Percentiles rank a stretch among this genome's conserved stretches.
Evolutionary conservation across 2,329 filamentous ascomycete species (phyloP).

Genomic region (Grosmannia huntii): DNA sequence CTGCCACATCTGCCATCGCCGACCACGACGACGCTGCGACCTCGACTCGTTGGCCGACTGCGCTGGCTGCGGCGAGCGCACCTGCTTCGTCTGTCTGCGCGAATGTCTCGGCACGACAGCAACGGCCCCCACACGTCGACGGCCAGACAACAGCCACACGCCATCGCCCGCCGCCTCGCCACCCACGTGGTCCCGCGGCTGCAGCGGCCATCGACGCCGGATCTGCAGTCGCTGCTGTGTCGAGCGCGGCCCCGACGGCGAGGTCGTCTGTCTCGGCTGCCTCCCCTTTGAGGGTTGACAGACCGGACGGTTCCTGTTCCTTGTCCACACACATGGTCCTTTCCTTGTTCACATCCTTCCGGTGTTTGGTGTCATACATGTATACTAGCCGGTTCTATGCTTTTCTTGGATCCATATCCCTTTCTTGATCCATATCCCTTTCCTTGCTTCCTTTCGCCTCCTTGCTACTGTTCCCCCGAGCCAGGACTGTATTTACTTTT

Average conservation of each 20-base stretch:
- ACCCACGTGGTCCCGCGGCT: constrained; percentile 21
- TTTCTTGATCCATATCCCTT: neutral
- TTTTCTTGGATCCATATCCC: neutral
- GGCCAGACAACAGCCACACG: neutral
- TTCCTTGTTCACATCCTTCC: neutral
- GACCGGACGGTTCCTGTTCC: too few species aligned
- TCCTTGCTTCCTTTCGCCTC: neutral
- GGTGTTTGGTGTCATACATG: neutral
- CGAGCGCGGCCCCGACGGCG: constrained; percentile 49
- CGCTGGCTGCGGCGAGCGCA: constrained; percentile 44
- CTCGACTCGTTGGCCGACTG: constrained; percentile 55
- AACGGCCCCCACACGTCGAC: neutral
- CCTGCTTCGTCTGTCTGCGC: constrained; percentile 58
- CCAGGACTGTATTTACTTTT: neutral
- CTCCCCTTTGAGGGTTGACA: constrained; percentile 22
- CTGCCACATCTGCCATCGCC: constrained; percentile 56
- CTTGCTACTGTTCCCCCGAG: neutral
- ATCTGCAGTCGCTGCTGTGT: constrained; percentile 59
- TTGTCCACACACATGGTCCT: too few species aligned
- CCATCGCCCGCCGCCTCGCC: neutral
- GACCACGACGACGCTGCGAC: constrained; percentile 51
- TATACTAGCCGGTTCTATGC: neutral
- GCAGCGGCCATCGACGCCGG: constrained; percentile 33
- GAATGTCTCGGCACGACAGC: constrained; percentile 36
- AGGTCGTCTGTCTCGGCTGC: constrained; percentile 54